A percentile compares a stretch with the other conserved stretches of the same genome.
Evolutionary conservation across 208 protist genomes (phyloP).

Genomic region (Trypanosoma brucei): DNA sequence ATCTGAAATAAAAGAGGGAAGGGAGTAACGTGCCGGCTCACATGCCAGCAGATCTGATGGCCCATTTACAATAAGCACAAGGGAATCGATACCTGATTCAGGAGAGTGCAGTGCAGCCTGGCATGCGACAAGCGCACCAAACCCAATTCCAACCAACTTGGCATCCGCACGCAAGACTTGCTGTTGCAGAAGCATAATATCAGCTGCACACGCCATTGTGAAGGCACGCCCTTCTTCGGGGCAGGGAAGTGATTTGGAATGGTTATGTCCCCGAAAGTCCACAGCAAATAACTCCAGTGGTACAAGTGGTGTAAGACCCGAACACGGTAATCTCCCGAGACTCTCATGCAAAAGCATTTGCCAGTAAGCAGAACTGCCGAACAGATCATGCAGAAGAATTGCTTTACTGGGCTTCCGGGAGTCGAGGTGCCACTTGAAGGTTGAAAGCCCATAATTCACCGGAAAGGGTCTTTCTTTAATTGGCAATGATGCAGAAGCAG

Average conservation of each 20-base stretch:
- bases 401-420: slow-evolving; percentile 49
- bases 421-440: slow-evolving; percentile 83
- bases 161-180: slow-evolving; percentile 43
- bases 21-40: slow-evolving; percentile 25
- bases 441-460: slow-evolving; percentile 51
- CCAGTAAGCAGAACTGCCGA: slow-evolving; percentile 48
- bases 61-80: slow-evolving; percentile 58
- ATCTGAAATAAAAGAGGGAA: slow-evolving; percentile 25
- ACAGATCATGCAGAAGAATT: slow-evolving; percentile 76
- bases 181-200: slow-evolving; percentile 49
- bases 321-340: slow-evolving; percentile 39
- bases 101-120: slow-evolving; percentile 56
- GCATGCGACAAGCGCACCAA: slow-evolving; percentile 66
- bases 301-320: slow-evolving; percentile 33
- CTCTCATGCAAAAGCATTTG: slow-evolving; percentile 53
- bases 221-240: slow-evolving; percentile 19
- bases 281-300: slow-evolving; percentile 78
- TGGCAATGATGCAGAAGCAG: neutral
- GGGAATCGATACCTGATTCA: slow-evolving; percentile 37
- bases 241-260: slow-evolving; percentile 28
- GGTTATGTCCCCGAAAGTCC: slow-evolving; percentile 75
- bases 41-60: slow-evolving; percentile 39
- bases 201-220: slow-evolving; percentile 44
- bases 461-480: slow-evolving; percentile 23
- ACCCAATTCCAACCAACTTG: slow-evolving; percentile 51